Conservation (phyloP, 352 stramenopile genomes). For the Globisporangium apiculatum region DNA sequence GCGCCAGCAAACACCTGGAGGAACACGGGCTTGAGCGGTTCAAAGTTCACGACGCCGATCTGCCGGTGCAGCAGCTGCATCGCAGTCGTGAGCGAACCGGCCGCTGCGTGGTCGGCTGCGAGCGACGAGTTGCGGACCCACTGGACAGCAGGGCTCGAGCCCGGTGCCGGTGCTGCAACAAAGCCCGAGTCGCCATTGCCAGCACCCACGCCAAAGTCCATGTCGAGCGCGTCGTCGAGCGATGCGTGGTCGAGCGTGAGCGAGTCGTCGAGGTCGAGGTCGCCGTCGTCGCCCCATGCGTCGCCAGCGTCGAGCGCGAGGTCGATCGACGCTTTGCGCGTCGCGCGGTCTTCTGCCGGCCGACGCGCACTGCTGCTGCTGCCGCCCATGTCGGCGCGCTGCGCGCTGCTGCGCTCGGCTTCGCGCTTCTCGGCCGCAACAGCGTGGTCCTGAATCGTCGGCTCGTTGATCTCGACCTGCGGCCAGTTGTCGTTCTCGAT, state of each 20-base stretch:
- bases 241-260: conserved; percentile 40
- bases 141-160: conserved; percentile 80
- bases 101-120: conserved; percentile 95
- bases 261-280: conserved; percentile 82
- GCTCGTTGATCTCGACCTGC: conserved; percentile 92
- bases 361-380: conserved; percentile 9
- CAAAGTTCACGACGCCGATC: conserved; percentile 98
- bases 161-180: conserved; percentile 86
- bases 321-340: conserved; percentile 67
- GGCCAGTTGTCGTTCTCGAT: conserved; percentile 97
- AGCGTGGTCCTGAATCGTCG: conserved; percentile 79
- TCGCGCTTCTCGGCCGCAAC: conserved; percentile 76
- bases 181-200: conserved; percentile 48
- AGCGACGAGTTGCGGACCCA: conserved; percentile 97
- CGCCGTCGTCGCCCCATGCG: conserved; percentile 78
- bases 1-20: conserved; percentile 79
- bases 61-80: conserved; percentile 98
- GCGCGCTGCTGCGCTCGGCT: conserved; percentile 60
- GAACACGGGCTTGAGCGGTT: conserved; percentile 90
- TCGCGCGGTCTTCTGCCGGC: conserved; percentile 31
- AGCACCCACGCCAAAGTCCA: conserved; percentile 31
- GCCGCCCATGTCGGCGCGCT: conserved; percentile 37
- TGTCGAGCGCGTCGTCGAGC: conserved; percentile 47
- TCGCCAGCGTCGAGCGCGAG: conserved; percentile 67
- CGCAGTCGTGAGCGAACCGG: conserved; percentile 93